Conservation (phyloP, 495 filamentous ascomycete genomes). For the Chlorociboria aeruginascens region DNA sequence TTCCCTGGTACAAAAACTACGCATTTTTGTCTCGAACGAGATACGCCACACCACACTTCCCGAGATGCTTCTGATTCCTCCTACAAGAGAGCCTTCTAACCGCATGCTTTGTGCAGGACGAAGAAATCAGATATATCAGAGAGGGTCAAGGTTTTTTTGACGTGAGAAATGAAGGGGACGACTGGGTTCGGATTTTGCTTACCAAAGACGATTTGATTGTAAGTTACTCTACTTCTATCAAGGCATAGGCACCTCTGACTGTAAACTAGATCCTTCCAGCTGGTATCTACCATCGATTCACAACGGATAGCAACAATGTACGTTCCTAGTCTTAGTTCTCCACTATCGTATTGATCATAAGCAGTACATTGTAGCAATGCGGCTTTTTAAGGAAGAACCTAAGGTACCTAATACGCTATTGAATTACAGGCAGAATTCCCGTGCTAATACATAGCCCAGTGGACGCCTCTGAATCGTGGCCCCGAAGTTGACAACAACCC, state of each 20-base stretch:
- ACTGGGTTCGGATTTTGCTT: conserved; percentile 76
- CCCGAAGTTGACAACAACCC: conserved; percentile 67
- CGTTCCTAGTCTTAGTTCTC: conserved; percentile 23
- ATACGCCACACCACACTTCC: no score
- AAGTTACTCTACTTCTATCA: not conserved
- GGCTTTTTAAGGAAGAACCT: conserved; percentile 95
- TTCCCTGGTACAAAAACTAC: no score
- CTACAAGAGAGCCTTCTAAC: no score
- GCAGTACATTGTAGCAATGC: conserved; percentile 91
- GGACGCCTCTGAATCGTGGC: conserved; percentile 84
- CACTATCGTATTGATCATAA: not conserved
- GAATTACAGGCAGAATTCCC: no score
- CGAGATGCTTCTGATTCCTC: no score
- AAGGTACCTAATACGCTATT: conserved; percentile 28
- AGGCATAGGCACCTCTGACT: conserved; percentile 1
- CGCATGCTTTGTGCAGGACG: conserved; percentile 36
- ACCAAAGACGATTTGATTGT: conserved; percentile 45
- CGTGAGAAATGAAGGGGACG: conserved; percentile 58
- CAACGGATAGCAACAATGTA: conserved; percentile 83
- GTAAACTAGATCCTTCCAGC: conserved; percentile 59
- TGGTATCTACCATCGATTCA: conserved; percentile 97
- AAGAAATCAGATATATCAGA: conserved; percentile 96
- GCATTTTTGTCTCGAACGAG: no score
- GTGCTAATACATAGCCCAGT: conserved; percentile 23
- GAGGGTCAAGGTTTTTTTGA: conserved; percentile 91